Conservation (phyloP, 352 stramenopile genomes). For the Lagenidium sp. region DNA sequence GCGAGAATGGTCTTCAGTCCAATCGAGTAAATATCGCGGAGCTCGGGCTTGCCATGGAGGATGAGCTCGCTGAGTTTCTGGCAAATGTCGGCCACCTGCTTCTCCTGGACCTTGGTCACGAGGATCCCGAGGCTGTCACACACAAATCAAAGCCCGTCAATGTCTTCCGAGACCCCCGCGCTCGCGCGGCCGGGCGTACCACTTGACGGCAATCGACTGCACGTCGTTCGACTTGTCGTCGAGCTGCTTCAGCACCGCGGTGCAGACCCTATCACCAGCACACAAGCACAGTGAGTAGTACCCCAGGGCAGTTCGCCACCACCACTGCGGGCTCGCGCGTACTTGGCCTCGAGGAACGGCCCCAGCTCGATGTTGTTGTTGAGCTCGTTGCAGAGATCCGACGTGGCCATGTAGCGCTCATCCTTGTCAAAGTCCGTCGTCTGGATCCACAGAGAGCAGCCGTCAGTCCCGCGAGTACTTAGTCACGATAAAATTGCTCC, state of each 20-base stretch:
- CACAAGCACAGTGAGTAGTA: neutral
- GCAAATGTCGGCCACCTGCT: constrained; percentile 95
- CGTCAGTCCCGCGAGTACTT: neutral
- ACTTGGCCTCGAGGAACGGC: constrained; percentile 79
- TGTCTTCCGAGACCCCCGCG: too few relatives aligned
- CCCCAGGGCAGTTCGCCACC: neutral
- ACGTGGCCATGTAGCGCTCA: constrained; percentile 99
- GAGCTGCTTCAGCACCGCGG: constrained; percentile 93
- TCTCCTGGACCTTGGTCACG: constrained; percentile 94
- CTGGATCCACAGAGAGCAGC: constrained; percentile 13
- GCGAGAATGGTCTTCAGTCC: constrained; percentile 95
- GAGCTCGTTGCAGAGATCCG: constrained; percentile 95
- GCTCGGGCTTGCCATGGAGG: constrained; percentile 93
- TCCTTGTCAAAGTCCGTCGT: constrained; percentile 93
- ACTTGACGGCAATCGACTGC: constrained; percentile 91
- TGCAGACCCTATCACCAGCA: constrained; percentile 82
- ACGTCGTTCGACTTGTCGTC: constrained; percentile 99
- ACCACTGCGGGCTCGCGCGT: constrained; percentile 5
- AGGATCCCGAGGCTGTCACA: constrained; percentile 87
- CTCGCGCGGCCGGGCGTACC: constrained; percentile 18
- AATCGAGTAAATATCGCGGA: constrained; percentile 99
- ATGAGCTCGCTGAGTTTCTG: constrained; percentile 96
- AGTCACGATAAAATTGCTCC: neutral
- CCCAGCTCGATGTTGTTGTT: constrained; percentile 90
- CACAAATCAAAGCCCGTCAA: neutral